Evolutionary conservation across 495 filamentous ascomycete species (phyloP).

Genomic region (Glarea lozoyensis): DNA sequence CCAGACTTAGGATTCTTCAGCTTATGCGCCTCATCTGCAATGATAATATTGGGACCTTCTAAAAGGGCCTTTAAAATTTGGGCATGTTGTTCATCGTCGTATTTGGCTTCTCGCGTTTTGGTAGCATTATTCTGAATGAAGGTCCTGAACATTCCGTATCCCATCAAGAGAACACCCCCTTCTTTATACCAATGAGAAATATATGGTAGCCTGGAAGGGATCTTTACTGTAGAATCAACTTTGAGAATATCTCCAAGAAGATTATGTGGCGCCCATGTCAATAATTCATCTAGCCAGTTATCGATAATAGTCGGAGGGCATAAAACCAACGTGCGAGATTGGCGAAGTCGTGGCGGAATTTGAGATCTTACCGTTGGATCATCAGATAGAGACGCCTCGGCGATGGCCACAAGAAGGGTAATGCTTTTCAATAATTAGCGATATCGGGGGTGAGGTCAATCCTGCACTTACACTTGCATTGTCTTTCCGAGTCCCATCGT

Average conservation of each 20-base stretch:
- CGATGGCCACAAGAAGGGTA: conserved; percentile 66
- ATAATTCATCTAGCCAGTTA: conserved; percentile 77
- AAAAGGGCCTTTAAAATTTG: conserved; percentile 39
- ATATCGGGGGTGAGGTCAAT: conserved; percentile 1
- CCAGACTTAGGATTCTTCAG: conserved; percentile 54
- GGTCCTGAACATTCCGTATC: conserved; percentile 58
- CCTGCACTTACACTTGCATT: conserved; percentile 51
- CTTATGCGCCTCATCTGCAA: conserved; percentile 81
- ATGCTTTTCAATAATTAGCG: conserved; percentile 31
- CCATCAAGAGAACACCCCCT: conserved; percentile 68
- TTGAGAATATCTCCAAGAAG: conserved; percentile 44
- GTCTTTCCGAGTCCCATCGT: conserved; percentile 95
- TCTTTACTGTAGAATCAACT: conserved; percentile 25
- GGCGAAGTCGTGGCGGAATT: conserved; percentile 53
- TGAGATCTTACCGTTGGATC: conserved; percentile 49
- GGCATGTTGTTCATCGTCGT: conserved; percentile 28
- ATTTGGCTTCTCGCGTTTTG: conserved; percentile 13
- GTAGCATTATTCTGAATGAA: conserved; percentile 15
- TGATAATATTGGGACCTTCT: conserved; percentile 59
- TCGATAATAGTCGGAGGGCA: conserved; percentile 67
- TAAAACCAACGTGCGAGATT: conserved; percentile 60
- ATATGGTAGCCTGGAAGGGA: conserved; percentile 27
- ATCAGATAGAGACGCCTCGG: conserved; percentile 49
- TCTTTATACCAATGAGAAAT: conserved; percentile 50
- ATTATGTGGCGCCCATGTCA: conserved; percentile 52